phyloP scores from a whole-genome alignment of 352 stramenopile species.

The Phytophthora quininea region DNA sequence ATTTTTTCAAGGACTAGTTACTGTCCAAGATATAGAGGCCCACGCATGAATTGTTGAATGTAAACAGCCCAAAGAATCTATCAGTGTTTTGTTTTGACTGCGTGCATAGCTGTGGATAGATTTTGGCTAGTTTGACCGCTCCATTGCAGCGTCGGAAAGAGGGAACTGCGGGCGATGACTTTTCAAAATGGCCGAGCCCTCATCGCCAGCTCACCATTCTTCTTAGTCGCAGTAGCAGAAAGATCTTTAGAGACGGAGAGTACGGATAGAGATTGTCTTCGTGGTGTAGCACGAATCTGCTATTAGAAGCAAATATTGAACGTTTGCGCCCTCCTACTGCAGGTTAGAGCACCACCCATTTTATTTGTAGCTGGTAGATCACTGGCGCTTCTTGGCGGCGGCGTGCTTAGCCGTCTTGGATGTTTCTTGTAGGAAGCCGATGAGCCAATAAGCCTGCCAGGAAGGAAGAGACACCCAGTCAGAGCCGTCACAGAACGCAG shows the following conservation, averaged over 20 bases:
- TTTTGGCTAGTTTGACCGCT: too few relatives aligned
- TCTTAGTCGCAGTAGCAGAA: too few relatives aligned
- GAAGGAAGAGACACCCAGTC: conserved; percentile 1
- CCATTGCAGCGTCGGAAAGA: too few relatives aligned
- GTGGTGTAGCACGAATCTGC: too few relatives aligned
- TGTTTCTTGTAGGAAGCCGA: conserved; percentile 67
- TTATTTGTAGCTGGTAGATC: conserved; percentile 11
- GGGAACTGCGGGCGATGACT: too few relatives aligned
- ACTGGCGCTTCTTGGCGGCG: conserved; percentile 71
- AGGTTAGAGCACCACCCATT: not conserved
- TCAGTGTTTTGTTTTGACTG: too few relatives aligned
- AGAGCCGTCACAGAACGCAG: not conserved
- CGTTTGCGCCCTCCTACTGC: not conserved
- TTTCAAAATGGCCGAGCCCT: too few relatives aligned
- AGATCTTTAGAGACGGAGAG: too few relatives aligned
- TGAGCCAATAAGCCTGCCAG: conserved; percentile 61
- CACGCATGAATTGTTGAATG: too few relatives aligned
- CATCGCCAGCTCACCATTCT: too few relatives aligned
- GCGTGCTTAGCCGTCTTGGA: conserved; percentile 42
- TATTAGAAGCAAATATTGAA: not conserved
- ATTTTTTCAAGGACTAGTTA: conserved; percentile 93
- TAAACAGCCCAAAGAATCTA: too few relatives aligned
- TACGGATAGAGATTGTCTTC: too few relatives aligned
- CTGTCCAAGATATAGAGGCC: not conserved
- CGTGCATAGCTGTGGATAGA: not conserved